Conservation (phyloP, 371 early-diverging fungal genomes). For the Lichtheimia ramosa region DNA sequence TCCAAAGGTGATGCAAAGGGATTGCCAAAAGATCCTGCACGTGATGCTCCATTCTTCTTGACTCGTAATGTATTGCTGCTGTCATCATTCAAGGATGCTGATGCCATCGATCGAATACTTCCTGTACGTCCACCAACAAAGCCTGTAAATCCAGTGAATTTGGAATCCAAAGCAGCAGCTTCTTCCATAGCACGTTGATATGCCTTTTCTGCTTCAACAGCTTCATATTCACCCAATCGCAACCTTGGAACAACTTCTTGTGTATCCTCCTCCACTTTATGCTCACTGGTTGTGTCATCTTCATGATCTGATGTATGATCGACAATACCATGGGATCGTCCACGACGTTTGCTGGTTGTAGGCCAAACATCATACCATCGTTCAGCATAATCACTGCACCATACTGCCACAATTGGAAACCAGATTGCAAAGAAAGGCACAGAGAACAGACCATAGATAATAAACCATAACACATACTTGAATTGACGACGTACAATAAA, state of each 20-base stretch:
- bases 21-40: constrained; percentile 7
- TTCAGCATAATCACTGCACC: constrained; percentile 37
- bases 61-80: constrained; percentile 2
- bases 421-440: constrained; percentile 41
- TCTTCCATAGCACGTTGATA: constrained; percentile 31
- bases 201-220: constrained; percentile 27
- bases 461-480: constrained; percentile 47
- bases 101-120: constrained; percentile 6
- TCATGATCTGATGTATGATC: constrained; percentile 13
- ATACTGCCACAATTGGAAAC: constrained; percentile 42
- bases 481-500: constrained; percentile 39
- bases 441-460: constrained; percentile 36
- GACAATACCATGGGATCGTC: constrained; percentile 38
- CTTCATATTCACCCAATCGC: constrained; percentile 36
- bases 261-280: constrained; percentile 9
- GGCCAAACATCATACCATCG: constrained; percentile 51
- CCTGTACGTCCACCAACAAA: constrained; percentile 15
- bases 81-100: constrained; percentile 17
- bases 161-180: constrained; percentile 45
- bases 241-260: constrained; percentile 24
- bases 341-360: constrained; percentile 9
- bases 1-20: constrained; percentile 26
- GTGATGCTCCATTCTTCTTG: constrained; percentile 6
- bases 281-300: constrained; percentile 5
- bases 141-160: constrained; percentile 40